Conservation (phyloP, 176 grass and related monocot species). For the Eleusine coracana region DNA sequence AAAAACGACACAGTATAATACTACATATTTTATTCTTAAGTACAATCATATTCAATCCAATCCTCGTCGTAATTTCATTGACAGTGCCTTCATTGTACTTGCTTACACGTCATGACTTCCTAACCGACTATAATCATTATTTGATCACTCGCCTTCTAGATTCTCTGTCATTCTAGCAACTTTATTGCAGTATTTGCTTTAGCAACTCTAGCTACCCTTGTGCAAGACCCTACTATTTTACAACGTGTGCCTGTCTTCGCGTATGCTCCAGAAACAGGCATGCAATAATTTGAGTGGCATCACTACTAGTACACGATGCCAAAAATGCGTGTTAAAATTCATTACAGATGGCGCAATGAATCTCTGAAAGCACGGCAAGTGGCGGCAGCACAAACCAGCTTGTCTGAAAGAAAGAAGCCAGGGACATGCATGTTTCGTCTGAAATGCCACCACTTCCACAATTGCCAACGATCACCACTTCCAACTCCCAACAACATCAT, state of each 20-base stretch:
- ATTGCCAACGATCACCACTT: slow-evolving; percentile 34
- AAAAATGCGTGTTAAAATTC: neutral
- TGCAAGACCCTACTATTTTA: neutral
- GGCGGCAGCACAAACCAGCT: slow-evolving; percentile 30
- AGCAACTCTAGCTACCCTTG: neutral
- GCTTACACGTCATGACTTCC: slow-evolving; percentile 2
- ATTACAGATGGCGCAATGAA: slow-evolving; percentile 33
- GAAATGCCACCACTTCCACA: slow-evolving; percentile 48
- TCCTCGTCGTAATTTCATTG: neutral
- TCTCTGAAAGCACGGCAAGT: slow-evolving; percentile 35
- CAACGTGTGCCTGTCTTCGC: neutral
- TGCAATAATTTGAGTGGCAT: neutral
- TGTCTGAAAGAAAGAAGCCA: slow-evolving; percentile 22
- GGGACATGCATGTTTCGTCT: slow-evolving; percentile 33
- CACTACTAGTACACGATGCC: neutral
- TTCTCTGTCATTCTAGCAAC: neutral
- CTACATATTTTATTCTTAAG: slow-evolving; percentile 1
- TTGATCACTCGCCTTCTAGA: neutral
- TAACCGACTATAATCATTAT: neutral
- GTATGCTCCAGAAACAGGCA: slow-evolving; percentile 2
- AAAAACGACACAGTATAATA: neutral
- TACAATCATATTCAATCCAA: neutral
- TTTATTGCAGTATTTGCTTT: neutral
- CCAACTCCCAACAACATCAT: neutral
- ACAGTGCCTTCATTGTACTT: slow-evolving; percentile 10